Evolutionary conservation across 78 protist species (phyloP), one percentile per base, ranked within the genome.

Genomic region (Protostelium mycophagum): DNA sequence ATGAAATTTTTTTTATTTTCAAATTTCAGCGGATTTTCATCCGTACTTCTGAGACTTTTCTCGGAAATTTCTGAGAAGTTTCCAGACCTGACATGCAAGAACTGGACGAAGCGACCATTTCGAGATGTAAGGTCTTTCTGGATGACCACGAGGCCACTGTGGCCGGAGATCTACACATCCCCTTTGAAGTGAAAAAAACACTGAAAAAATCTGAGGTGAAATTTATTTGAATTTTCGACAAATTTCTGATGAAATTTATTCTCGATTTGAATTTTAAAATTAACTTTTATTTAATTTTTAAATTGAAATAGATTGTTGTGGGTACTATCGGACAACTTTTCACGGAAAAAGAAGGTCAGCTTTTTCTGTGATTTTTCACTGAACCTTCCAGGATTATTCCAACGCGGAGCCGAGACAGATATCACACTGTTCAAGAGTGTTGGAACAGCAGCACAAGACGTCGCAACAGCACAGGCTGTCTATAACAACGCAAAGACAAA

Each of bases 371-470:
- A n/a, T n/a, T n/a, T n/a, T n/a, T n/a, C n/a, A n/a, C n/a, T n/a
- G n/a, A n/a, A n/a, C n/a, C n/a, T n/a, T n/a, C n/a, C 73, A 51
- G 73, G 16, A 25, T 51, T 51, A 5, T 51, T 25, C 73, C 31
- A 51, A 16, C 5, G 73, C 31, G 16, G 16, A 16, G 73, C 5
- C 5, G 73, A 51, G 31, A 51, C 73, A 16, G 73, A 51, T 0
- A 28, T 88, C 28, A 91, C 36, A 0, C 36, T 91, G 0, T 91
- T 86, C 86, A 91, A 91, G 89, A 88, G 91, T 38, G 85, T 91
- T 34, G 94, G 94, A 51, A 91, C 94, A 5, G 63, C 94, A 16
- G 89, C 88, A 29, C 90, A 88, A 88, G 94, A 91, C 83, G 63
- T 91, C 38, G 51, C 85, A 0, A 91, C 94, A 0, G 94, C 86